Evolutionary conservation across 495 filamentous ascomycete species (phyloP).

Genomic region (Gamarada debralockiae): DNA sequence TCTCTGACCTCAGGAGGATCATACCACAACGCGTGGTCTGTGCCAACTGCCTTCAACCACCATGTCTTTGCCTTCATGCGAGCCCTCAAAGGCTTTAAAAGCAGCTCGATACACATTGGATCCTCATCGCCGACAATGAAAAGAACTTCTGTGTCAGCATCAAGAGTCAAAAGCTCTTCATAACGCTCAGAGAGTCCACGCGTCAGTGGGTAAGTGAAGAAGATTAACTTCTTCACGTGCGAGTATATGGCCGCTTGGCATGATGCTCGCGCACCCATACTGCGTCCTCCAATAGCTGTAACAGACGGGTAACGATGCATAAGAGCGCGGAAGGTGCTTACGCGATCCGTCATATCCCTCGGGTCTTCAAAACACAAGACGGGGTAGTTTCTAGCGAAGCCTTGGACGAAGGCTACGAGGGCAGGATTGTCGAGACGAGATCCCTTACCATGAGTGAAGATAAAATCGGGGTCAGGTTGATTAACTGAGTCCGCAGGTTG

Average conservation of each 20-base stretch:
- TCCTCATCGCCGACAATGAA: background rate
- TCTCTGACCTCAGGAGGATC: background rate
- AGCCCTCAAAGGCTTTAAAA: background rate
- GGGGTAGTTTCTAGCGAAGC: background rate
- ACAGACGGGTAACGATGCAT: background rate
- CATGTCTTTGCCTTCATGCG: background rate
- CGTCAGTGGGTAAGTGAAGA: background rate
- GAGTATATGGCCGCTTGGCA: background rate
- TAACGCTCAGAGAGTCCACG: background rate
- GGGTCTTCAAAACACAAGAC: background rate
- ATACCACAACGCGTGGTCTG: background rate
- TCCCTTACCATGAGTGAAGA: conserved; percentile 1
- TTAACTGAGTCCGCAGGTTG: too few relatives aligned
- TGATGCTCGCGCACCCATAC: background rate
- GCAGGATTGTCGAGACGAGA: background rate
- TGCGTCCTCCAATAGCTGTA: background rate
- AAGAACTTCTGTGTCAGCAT: background rate
- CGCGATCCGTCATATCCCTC: background rate
- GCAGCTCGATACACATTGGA: background rate
- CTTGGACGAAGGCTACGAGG: background rate
- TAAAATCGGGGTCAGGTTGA: conserved; percentile 2
- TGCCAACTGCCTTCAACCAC: background rate
- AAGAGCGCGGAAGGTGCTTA: background rate
- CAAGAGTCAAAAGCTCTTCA: background rate
- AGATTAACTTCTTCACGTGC: background rate